Base-by-base conservation (phyloP, 2,329 filamentous ascomycete species). In the Penicillium sp. region DNA sequence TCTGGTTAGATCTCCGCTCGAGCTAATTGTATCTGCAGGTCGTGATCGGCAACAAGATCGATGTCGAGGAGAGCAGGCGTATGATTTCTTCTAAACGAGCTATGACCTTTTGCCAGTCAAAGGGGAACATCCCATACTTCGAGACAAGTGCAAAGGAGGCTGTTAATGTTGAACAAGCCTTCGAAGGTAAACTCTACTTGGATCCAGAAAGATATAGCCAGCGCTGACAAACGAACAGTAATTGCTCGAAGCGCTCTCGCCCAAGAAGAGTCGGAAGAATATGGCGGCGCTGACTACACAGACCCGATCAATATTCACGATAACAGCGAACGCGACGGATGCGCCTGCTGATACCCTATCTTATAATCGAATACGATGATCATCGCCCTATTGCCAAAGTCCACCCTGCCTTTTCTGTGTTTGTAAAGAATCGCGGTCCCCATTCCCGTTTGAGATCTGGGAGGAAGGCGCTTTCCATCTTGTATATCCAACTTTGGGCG, bases 131-230 rank as follows among this genome's bases (percentile, higher is more conserved):
- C 68, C 95, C 95, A 19, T 99, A 99, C 81, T 99, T 99, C 74
- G 95, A 99, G 87, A 99, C 95, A 19, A 97, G 93, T 80, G 95
- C 95, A 64, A 99, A 99, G 84, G 95, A 99, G 79, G 95, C 94
- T 64, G 91, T 97, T 81, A 99, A 99, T 75, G 95, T 99, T 48
- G 95, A 99, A 80, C 93, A 91, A 75, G 90, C 90, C 50, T 92
- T 92, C 70, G 89, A 91, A 78, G 87, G 88, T 89, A 76, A 63
- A 80, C 56, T 21, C 26, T 47, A 23, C 19, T 19, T 17, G 38
- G 7, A 7, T 47, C 5, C 21, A 13, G 15, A 9, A 11, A 47
- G 9, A 30, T 30, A 7, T 38, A 15, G 35, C 19, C 6, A 41
- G 38, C 46, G 54, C 67, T 70, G 46, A 67, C 61, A 35, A 19